Evolutionary conservation across 176 grass and related monocot genomes (phyloP).

Genomic region (Dendrocalamus sinicus): DNA sequence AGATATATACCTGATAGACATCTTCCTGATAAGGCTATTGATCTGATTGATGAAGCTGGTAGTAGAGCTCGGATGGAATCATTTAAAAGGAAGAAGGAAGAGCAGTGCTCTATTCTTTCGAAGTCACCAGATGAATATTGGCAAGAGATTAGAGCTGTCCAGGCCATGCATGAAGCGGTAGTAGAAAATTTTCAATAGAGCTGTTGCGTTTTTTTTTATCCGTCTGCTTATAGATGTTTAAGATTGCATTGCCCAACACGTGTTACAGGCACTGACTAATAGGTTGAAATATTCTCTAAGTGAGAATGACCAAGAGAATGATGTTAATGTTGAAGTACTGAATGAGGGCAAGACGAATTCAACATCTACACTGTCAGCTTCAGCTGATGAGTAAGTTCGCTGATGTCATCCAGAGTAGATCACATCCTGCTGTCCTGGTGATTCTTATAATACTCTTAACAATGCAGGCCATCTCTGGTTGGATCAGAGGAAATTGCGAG

Average conservation of each 20-base stretch:
- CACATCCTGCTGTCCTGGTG: conserved; percentile 10
- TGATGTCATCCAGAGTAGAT: conserved; percentile 34
- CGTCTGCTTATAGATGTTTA: conserved; percentile 42
- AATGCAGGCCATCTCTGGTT: conserved; percentile 65
- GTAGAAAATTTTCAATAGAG: conserved; percentile 27
- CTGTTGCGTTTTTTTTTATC: not conserved
- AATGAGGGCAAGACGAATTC: conserved; percentile 38
- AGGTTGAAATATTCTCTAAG: conserved; percentile 81
- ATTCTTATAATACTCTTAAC: conserved; percentile 21
- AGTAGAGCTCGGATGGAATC: conserved; percentile 87
- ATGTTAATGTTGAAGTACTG: conserved; percentile 40
- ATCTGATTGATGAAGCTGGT: conserved; percentile 98
- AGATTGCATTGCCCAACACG: conserved; percentile 11
- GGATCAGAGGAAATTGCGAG: conserved; percentile 90
- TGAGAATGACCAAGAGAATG: conserved; percentile 54
- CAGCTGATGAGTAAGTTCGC: conserved; percentile 66
- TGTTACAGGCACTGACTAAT: conserved; percentile 71
- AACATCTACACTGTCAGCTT: conserved; percentile 35
- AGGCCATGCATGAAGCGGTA: conserved; percentile 91
- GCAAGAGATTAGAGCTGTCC: conserved; percentile 96
- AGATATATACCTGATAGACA: conserved; percentile 96
- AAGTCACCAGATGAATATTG: conserved; percentile 94
- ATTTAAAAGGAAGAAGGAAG: conserved; percentile 90
- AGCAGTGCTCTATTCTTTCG: conserved; percentile 71
- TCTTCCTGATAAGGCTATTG: conserved; percentile 98